phyloP scores from a whole-genome alignment of 2,329 filamentous ascomycete genomes.

The Colletotrichum cordylinicola region DNA sequence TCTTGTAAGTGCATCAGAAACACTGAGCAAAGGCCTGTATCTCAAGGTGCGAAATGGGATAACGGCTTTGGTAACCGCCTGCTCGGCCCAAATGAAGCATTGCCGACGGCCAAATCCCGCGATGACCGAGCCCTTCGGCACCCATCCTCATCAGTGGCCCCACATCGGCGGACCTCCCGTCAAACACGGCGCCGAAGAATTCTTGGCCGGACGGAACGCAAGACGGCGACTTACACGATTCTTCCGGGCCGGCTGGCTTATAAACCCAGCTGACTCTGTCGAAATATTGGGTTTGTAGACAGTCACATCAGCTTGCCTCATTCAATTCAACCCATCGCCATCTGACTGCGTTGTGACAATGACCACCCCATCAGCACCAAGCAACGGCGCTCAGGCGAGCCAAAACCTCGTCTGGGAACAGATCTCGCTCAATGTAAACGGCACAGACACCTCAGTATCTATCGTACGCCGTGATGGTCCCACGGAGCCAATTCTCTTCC shows the following conservation, averaged over 20 bases:
- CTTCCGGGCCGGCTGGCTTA: background rate
- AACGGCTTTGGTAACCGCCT: background rate
- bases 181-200: background rate
- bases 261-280: background rate
- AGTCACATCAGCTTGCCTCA: no score
- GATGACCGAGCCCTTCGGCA: background rate
- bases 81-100: background rate
- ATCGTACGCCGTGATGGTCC: background rate
- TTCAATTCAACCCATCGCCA: no score
- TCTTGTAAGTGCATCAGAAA: background rate
- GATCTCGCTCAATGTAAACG: background rate
- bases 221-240: background rate
- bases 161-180: background rate
- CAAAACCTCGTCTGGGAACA: background rate
- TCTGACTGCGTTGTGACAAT: background rate
- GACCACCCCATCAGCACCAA: background rate
- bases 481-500: conserved; percentile 23
- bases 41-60: rapidly evolving
- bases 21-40: rapidly evolving
- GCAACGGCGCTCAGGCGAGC: background rate
- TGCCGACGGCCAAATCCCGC: background rate
- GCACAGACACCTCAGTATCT: conserved; percentile 27
- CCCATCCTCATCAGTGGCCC: background rate
- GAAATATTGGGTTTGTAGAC: no score
- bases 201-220: background rate